Base-by-base conservation (phyloP, 306 rosid species). In the Pachyrhizus erosus region DNA sequence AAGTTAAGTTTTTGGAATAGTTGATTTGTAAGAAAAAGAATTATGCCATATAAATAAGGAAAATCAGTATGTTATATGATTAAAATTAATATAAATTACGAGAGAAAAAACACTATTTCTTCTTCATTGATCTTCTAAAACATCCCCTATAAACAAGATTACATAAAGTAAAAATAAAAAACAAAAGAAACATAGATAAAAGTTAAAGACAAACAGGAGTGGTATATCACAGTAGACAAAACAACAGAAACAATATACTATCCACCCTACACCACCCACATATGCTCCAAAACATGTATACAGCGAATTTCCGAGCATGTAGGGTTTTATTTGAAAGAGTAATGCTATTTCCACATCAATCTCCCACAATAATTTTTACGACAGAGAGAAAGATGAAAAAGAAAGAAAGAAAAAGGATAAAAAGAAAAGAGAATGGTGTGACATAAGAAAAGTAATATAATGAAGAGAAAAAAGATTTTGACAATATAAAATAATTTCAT, bases 271-370 rank as follows among this genome's bases (percentile, higher is more conserved):
- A 65, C n/a, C 26, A n/a, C 26, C n/a, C 5, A 40, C 29, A 39
- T 18, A 66, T 37, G 29, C 73, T 67, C 29, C 29, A 34, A 37
- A 34, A 37, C 29, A 67, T 10, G 49, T 62, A 31, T 62, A 14
- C 31, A 57, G 9, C 1, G 8, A 11, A 37, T 34, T 67, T 37
- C 43, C 71, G 10, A 37, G 27, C 73, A 67, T 4, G 27, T 37
- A 67, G 73, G 31, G 73, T 20, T 37, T 67, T 67, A 67, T 37
- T 67, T 67, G 73, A 34, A 34, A 66, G 45, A 64, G 45, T 31
- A 64, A 64, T 64, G 70, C 43, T 64, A 64, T 64, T 31, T 64
- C 70, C 70, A 57, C 64, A 23, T 21, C 64, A 57, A 57, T 23
- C 64, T 57, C 64, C 23, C 64, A 64, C 70, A 64, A 33, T 34